Evolutionary conservation across 441 rosid genomes (phyloP).

Genomic region (Francoa sonchifolia): DNA sequence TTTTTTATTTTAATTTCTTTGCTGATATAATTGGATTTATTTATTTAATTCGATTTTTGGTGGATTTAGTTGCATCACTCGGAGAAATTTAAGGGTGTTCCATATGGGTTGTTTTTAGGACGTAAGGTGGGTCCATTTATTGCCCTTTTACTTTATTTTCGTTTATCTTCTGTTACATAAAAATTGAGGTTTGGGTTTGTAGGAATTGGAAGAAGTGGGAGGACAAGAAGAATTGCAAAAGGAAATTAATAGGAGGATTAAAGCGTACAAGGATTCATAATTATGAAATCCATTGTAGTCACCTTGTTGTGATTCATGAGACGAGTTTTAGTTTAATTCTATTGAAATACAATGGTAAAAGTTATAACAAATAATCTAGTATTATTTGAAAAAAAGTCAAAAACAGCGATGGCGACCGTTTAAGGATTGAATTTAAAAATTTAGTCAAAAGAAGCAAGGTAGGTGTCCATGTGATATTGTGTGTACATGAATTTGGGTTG

Average conservation of each 20-base stretch:
- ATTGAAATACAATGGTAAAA: too few species aligned
- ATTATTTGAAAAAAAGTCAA: too few species aligned
- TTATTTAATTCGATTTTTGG: constrained; percentile 10
- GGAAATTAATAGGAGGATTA: constrained; percentile 48
- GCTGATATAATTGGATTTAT: constrained; percentile 6
- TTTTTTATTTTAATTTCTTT: not conserved
- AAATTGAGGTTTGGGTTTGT: not conserved
- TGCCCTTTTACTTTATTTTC: not conserved
- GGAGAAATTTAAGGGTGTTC: constrained; percentile 77
- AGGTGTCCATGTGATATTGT: too few species aligned
- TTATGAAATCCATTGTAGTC: too few species aligned
- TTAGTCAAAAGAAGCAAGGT: too few species aligned
- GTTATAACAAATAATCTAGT: too few species aligned
- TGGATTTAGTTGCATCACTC: constrained; percentile 74
- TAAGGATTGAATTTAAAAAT: too few species aligned
- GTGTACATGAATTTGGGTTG: too few species aligned
- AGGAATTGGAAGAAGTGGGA: constrained; percentile 89
- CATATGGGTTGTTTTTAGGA: constrained; percentile 89
- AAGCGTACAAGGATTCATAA: constrained; percentile 18
- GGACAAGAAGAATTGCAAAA: constrained; percentile 72
- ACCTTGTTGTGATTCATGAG: not conserved
- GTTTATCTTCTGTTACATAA: not conserved
- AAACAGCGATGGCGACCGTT: too few species aligned
- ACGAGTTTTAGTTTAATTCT: not conserved
- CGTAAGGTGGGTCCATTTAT: constrained; percentile 37